Base-by-base conservation (phyloP, 2,329 filamentous ascomycete species). In the Teratosphaeria destructans region DNA sequence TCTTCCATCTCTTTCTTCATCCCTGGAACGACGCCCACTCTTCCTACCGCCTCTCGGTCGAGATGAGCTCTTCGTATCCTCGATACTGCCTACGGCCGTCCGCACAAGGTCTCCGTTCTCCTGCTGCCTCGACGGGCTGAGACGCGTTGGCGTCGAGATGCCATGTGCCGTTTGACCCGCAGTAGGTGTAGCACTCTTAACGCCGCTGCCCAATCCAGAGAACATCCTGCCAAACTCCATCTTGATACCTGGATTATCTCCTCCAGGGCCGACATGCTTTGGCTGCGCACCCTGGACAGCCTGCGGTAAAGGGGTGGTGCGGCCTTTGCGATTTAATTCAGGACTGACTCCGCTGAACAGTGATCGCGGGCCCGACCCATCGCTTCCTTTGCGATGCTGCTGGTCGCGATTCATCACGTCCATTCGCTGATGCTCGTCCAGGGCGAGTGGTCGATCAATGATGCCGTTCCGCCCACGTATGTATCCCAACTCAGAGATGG, bases 151-250 rank as follows among this genome's bases (percentile, higher is more conserved):
- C 7, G 82, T 85, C 1, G 79, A 77, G 11, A 76, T 76, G 16
- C 79, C 78, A 64, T 79, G 80, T n/a, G 73, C 77, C 39, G 77
- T 75, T 37, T 78, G 75, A 14, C 74, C 74, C 52, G 70, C 68
- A 37, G 76, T 76, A 23, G 79, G 72, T n/a, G 72, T 79, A 32
- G 76, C 75, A 63, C 79, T 80, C 34, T 83, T 83, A 19, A 86
- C 78, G 39, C 85, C 85, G 71, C 84, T 86, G 16, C 85, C 92
- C 65, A 97, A 90, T n/a, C 93, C 93, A 19, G 90, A 90, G 75
- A 96, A 96, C 81, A 96, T 95, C 63, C 90, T 86, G 32, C 92
- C 92, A 71, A 96, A 92, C 72, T 96, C 93, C 71, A 86, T 95
- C 79, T 96, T 96, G 70, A 96, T 95, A 52, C 88, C 88, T 11